Conservation (phyloP, 345 rosid genomes). For the Pseudoturritis turrita region DNA sequence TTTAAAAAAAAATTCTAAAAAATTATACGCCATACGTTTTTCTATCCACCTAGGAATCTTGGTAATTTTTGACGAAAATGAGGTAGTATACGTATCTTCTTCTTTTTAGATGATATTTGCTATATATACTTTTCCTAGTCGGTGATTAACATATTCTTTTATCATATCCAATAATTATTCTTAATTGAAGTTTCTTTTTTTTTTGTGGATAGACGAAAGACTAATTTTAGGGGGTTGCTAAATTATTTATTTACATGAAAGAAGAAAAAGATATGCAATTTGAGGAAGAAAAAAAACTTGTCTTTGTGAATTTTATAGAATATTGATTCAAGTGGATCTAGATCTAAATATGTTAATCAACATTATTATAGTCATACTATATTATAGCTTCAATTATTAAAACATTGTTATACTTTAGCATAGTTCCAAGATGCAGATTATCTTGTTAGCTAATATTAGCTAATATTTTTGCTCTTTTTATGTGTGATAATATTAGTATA, state of each 20-base stretch:
- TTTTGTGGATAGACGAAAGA: background rate
- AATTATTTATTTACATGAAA: background rate
- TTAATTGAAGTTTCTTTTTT: no score
- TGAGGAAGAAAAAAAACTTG: background rate
- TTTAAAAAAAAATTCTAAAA: no score
- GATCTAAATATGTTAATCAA: background rate
- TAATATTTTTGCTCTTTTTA: no score
- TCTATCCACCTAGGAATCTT: background rate
- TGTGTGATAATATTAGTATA: background rate
- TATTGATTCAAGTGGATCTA: background rate
- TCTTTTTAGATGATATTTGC: background rate
- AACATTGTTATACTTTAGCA: background rate
- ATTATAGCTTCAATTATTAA: background rate
- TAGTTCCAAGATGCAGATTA: background rate
- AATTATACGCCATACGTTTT: background rate
- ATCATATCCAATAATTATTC: background rate
- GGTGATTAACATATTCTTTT: constrained; percentile 4
- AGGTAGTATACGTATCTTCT: no score
- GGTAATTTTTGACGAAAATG: background rate
- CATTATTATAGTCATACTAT: background rate
- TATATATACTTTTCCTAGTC: background rate
- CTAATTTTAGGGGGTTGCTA: background rate
- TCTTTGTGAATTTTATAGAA: background rate
- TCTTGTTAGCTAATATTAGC: no score
- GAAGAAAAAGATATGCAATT: background rate